These are phyloP conservation scores for Mrakiaceae sp. DNA, from an alignment of 1,284 basidiomycete species.

Conservation along the genomic window DNA sequence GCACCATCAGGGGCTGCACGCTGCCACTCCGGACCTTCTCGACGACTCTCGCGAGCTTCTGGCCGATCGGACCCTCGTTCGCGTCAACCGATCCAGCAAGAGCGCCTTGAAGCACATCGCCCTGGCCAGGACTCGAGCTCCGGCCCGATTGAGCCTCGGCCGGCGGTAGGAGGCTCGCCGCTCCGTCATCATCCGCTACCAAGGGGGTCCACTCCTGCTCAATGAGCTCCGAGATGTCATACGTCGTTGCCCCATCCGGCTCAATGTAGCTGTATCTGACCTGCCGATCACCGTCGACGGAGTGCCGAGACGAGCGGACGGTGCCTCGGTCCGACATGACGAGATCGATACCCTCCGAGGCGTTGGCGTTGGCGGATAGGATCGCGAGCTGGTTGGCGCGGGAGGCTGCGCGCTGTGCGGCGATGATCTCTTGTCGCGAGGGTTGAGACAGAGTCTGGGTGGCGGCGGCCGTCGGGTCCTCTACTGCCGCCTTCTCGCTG, in stretches of 20 bases:
- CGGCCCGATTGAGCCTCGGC: constrained; percentile 19
- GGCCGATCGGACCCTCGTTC: constrained; percentile 44
- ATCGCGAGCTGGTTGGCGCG: constrained; percentile 78
- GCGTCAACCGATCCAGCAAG: constrained; percentile 19
- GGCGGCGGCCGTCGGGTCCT: constrained; percentile 31
- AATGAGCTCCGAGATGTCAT: constrained; percentile 83
- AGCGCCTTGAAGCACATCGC: constrained; percentile 9
- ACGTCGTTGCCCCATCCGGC: constrained; percentile 61
- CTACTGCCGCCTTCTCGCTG: background rate
- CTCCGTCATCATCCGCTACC: constrained; percentile 23
- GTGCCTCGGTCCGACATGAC: constrained; percentile 68
- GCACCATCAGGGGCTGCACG: constrained; percentile 14
- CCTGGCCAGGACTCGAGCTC: constrained; percentile 6
- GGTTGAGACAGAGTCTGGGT: constrained; percentile 20
- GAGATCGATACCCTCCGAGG: constrained; percentile 74
- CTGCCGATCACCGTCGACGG: constrained; percentile 47
- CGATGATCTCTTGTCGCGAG: constrained; percentile 76
- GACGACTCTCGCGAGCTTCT: constrained; percentile 66
- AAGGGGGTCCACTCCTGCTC: constrained; percentile 60
- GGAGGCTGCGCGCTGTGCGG: constrained; percentile 73
- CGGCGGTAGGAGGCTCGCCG: constrained; percentile 22
- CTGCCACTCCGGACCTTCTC: constrained; percentile 42
- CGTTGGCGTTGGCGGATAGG: constrained; percentile 69
- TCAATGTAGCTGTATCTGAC: constrained; percentile 88
- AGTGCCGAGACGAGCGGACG: constrained; percentile 63